phyloP scores from a whole-genome alignment of 2,329 filamentous ascomycete genomes.

The Calonectria henricotiae region DNA sequence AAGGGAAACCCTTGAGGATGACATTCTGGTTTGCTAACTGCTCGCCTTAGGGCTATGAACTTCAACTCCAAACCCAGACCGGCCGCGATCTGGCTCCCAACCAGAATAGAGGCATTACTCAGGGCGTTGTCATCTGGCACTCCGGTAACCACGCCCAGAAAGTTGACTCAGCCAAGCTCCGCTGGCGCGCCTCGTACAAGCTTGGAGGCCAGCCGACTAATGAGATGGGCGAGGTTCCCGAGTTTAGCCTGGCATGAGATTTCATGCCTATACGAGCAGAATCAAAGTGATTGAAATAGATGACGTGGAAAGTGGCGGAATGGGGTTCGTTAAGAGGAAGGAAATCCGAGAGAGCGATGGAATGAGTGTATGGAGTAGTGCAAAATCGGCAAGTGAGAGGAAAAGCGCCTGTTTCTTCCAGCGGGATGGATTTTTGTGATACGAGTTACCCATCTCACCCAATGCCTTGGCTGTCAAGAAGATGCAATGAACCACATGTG shows the following conservation, averaged over 20 bases:
- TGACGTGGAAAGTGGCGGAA: conserved; percentile 21
- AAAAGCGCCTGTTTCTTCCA: conserved; percentile 36
- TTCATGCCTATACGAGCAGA: conserved; percentile 13
- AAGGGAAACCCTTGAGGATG: too few relatives aligned
- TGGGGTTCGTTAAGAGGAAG: conserved; percentile 30
- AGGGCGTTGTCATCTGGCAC: conserved; percentile 83
- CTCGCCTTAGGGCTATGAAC: conserved; percentile 78
- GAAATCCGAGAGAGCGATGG: neutral
- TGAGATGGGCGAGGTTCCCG: conserved; percentile 88
- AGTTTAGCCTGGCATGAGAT: conserved; percentile 79
- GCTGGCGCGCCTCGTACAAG: conserved; percentile 90
- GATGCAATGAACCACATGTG: conserved; percentile 19
- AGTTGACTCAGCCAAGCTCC: conserved; percentile 87
- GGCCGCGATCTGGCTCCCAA: conserved; percentile 84
- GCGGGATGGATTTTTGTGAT: conserved; percentile 28
- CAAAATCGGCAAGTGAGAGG: conserved; percentile 17
- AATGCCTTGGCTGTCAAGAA: conserved; percentile 7
- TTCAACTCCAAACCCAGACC: conserved; percentile 89
- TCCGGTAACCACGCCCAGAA: conserved; percentile 79
- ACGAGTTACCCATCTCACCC: conserved; percentile 15
- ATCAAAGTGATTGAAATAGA: conserved; percentile 2
- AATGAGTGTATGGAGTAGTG: conserved; percentile 3
- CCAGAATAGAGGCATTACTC: conserved; percentile 82
- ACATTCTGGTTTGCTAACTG: neutral
- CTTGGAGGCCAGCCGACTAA: conserved; percentile 77